Evolutionary conservation across 345 rosid genomes (phyloP).

Genomic region (Sapria himalayana): DNA sequence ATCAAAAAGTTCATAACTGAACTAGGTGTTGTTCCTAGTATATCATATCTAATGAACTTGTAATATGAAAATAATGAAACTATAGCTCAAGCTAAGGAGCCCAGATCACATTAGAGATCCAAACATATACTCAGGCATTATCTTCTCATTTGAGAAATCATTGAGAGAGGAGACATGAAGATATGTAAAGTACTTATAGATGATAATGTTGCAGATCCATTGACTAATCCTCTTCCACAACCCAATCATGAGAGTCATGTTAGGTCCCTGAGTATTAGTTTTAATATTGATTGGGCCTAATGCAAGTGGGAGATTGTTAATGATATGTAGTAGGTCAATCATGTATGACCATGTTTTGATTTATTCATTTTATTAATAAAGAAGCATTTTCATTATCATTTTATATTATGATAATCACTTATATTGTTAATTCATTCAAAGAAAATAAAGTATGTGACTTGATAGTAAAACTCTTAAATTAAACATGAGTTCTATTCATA

Average conservation of each 20-base stretch:
- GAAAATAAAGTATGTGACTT: too few relatives aligned
- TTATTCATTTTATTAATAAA: too few relatives aligned
- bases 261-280: background rate
- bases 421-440: too few relatives aligned
- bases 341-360: too few relatives aligned
- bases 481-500: too few relatives aligned
- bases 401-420: too few relatives aligned
- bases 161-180: too few relatives aligned
- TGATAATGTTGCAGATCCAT: background rate
- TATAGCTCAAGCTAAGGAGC: background rate
- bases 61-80: background rate
- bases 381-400: too few relatives aligned
- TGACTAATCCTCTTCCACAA: background rate
- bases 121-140: background rate
- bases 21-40: background rate
- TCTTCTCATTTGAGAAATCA: background rate
- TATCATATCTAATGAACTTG: background rate
- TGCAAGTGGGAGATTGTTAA: constrained; percentile 1
- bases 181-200: background rate
- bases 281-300: too few relatives aligned
- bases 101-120: background rate
- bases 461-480: too few relatives aligned
- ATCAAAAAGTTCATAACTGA: background rate
- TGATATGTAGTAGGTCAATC: background rate
- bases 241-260: background rate